A percentile compares a stretch with the other conserved stretches of the same genome.
Conservation (phyloP, 495 filamentous ascomycete genomes). For the Niebla homalea region DNA sequence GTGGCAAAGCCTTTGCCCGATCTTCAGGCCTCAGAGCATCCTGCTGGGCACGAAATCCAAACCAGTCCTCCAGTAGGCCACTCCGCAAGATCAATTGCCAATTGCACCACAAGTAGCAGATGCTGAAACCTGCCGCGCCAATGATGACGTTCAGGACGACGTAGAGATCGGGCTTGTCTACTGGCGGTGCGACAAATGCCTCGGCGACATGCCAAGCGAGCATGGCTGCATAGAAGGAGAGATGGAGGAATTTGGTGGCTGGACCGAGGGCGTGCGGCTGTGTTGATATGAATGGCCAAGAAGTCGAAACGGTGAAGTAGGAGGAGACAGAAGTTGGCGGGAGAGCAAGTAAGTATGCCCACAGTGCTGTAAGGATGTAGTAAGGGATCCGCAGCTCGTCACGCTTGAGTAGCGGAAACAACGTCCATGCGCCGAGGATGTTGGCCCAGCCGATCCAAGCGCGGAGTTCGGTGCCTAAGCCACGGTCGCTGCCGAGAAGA, state of each 20-base stretch:
- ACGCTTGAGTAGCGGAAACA: conserved; percentile 78
- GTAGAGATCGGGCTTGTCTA: conserved; percentile 81
- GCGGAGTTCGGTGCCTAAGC: conserved; percentile 58
- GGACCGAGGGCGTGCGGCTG: conserved; percentile 26
- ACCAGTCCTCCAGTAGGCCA: conserved; percentile 16
- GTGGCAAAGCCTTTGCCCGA: conserved; percentile 30
- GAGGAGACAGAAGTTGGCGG: conserved; percentile 60
- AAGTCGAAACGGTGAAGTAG: conserved; percentile 27
- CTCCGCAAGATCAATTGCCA: conserved; percentile 56
- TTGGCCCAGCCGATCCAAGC: conserved; percentile 93
- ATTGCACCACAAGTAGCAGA: conserved; percentile 85
- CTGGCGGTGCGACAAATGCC: conserved; percentile 48
- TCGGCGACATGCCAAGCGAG: conserved; percentile 68
- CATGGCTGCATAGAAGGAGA: conserved; percentile 63
- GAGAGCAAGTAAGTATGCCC: conserved; percentile 80
- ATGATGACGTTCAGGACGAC: conserved; percentile 78
- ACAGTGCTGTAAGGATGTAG: conserved; percentile 65
- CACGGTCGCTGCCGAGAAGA: conserved; percentile 61
- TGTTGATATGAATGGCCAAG: conserved; percentile 23
- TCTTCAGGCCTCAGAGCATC: conserved; percentile 18
- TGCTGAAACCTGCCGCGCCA: conserved; percentile 68
- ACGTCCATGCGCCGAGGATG: conserved; percentile 79
- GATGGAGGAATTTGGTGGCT: conserved; percentile 53
- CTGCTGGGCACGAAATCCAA: conserved; percentile 12
- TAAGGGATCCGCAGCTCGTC: conserved; percentile 81